Evolutionary conservation across 2,329 filamentous ascomycete genomes (phyloP), one percentile per base, ranked within the genome.

Genomic region (Colletotrichum spinosum): DNA sequence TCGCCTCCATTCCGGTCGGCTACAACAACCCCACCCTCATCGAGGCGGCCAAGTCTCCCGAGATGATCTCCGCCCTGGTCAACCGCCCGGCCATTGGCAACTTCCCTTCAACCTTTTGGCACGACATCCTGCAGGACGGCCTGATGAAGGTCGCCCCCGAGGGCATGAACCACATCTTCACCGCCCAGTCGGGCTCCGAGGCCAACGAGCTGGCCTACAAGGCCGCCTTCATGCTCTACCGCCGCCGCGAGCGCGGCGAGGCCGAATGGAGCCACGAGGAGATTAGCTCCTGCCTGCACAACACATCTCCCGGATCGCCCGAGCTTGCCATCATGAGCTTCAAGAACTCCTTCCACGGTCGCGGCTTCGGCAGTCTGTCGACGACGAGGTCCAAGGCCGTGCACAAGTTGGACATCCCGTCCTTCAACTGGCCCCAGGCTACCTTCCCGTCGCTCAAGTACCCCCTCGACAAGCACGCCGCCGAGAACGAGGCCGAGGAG

Each of bases 131-230:
- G 64, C 85, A 88, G 75, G 87, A 88, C 12, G 91, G 92, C 69
- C 86, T 93, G 61, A 84, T 95, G 48, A 86, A 83, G 60, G 91
- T 90, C 51, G 91, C 92, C 0, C 92, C 92, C 52, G 90, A 89
- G 75, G 92, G 92, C 51, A 81, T 92, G 61, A 82, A 92, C 81
- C 90, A 94, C 78, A 91, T 94, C 72, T 94, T 94, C 81, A 95
- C 92, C 51, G 91, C 88, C 55, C 88, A 91, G 81, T 87, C 91
- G 48, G 92, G 92, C 65, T 93, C 91, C 39, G 92, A 95, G 75
- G 92, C 92, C 77, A 94, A 94, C 78, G 92, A 95, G 79, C 89
- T 92, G 53, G 92, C 92, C 60, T 95, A 92, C 85, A 95, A 95
- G 81, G 92, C 92, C 12, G 91, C 92, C 34, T 94, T 94, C 80